phyloP scores from a whole-genome alignment of 352 stramenopile genomes.

The Phytophthora megakarya region DNA sequence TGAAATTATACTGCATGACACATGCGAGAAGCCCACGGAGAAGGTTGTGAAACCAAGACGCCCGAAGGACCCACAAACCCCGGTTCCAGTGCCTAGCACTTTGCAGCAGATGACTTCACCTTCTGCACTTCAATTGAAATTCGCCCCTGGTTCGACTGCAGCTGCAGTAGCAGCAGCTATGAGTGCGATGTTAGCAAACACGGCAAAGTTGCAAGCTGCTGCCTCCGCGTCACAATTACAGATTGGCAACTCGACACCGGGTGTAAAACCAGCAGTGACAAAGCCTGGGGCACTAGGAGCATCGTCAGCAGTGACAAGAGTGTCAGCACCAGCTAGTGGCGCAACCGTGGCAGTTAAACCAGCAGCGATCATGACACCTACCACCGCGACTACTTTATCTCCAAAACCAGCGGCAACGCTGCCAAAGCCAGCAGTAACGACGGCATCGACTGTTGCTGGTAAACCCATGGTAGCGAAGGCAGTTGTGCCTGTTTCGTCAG shows the following conservation, averaged over 20 bases:
- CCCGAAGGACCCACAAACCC: slow-evolving; percentile 28
- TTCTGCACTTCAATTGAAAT: slow-evolving; percentile 32
- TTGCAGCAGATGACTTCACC: slow-evolving; percentile 25
- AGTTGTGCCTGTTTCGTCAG: neutral
- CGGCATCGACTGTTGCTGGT: neutral
- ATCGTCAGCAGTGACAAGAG: neutral
- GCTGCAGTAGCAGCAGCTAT: slow-evolving; percentile 33
- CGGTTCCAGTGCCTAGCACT: neutral
- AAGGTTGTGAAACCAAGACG: slow-evolving; percentile 59
- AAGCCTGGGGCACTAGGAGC: neutral
- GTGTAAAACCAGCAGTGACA: neutral
- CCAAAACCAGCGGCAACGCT: neutral
- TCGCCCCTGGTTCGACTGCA: slow-evolving; percentile 28
- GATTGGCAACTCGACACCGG: neutral
- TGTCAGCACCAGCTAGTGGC: neutral
- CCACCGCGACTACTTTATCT: neutral
- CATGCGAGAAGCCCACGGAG: slow-evolving; percentile 62
- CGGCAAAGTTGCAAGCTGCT: slow-evolving; percentile 23
- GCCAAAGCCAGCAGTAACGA: neutral
- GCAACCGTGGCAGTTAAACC: slow-evolving; percentile 1
- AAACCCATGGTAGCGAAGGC: neutral
- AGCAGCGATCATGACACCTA: neutral
- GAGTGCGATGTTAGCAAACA: slow-evolving; percentile 37
- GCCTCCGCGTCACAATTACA: slow-evolving; percentile 7
- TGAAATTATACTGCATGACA: slow-evolving; percentile 56